These are phyloP conservation scores for Inonotus hispidus DNA, from an alignment of 1,284 basidiomycete genomes.

Conservation along the genomic window DNA sequence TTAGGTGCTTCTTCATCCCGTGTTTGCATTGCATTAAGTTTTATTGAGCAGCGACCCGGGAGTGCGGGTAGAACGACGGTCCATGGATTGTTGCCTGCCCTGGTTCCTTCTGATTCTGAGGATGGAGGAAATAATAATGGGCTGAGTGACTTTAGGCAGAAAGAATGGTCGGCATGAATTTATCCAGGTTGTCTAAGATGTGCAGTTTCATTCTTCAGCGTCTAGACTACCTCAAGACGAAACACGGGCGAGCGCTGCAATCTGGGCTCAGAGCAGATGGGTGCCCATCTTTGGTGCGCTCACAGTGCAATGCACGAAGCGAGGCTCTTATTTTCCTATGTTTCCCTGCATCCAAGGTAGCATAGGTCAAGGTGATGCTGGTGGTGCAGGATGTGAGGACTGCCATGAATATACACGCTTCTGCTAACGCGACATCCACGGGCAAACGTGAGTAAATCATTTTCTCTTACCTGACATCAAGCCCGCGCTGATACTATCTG, in stretches of 20 bases:
- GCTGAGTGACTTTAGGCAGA: slow-evolving; percentile 63
- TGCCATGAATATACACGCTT: slow-evolving; percentile 41
- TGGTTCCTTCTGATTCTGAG: slow-evolving; percentile 28
- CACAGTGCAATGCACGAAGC: background rate
- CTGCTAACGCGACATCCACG: slow-evolving; percentile 27
- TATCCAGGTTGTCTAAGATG: too few relatives aligned
- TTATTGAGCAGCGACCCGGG: slow-evolving; percentile 42
- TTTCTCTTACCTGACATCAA: background rate
- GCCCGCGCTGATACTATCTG: background rate
- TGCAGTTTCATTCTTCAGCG: too few relatives aligned
- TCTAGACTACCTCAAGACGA: slow-evolving; percentile 62
- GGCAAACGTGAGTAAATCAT: slow-evolving; percentile 27
- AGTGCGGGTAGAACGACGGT: slow-evolving; percentile 44
- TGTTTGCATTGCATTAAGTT: slow-evolving; percentile 64
- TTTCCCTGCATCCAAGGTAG: slow-evolving; percentile 49
- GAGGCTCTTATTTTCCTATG: background rate
- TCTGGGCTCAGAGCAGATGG: slow-evolving; percentile 67
- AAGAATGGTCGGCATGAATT: slow-evolving; percentile 58
- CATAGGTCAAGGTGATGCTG: slow-evolving; percentile 43
- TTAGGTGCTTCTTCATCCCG: slow-evolving; percentile 39
- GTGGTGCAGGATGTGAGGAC: slow-evolving; percentile 56
- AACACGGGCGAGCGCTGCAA: slow-evolving; percentile 56
- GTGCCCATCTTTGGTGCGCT: slow-evolving; percentile 74
- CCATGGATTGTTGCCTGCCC: slow-evolving; percentile 67
- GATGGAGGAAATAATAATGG: slow-evolving; percentile 41